A percentile compares a stretch with the other conserved stretches of the same genome.
Conservation (phyloP, 306 rosid species). For the Acacia confusa region DNA sequence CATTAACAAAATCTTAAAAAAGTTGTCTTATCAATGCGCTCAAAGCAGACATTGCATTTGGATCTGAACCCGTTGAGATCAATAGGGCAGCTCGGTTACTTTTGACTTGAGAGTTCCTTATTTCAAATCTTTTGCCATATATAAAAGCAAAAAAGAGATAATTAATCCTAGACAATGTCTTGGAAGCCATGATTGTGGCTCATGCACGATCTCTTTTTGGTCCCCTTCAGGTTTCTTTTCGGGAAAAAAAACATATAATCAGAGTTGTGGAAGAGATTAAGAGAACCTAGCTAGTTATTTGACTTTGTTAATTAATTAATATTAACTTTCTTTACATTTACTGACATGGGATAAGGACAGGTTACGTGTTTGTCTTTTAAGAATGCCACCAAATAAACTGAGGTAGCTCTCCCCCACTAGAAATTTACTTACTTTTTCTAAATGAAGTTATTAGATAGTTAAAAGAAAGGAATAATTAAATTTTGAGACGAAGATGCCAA, state of each 20-base stretch:
- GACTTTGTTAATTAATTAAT: background rate
- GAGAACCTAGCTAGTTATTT: background rate
- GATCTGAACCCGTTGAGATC: constrained; percentile 39
- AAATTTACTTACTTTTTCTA: background rate
- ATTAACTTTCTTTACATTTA: constrained; percentile 24
- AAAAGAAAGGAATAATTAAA: background rate
- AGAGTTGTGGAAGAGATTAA: constrained; percentile 22
- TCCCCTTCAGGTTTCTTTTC: constrained; percentile 17
- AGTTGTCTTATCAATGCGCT: constrained; percentile 48
- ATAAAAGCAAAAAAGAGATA: background rate
- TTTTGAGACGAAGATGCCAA: background rate
- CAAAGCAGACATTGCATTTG: constrained; percentile 52
- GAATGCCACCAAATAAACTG: background rate
- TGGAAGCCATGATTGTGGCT: constrained; percentile 31
- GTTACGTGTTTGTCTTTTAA: constrained; percentile 29
- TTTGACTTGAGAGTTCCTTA: constrained; percentile 35
- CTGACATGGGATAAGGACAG: constrained; percentile 33
- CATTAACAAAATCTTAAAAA: constrained; percentile 26
- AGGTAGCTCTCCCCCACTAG: background rate
- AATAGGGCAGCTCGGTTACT: constrained; percentile 33
- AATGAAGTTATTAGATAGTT: background rate
- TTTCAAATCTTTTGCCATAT: constrained; percentile 37
- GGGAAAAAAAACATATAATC: background rate
- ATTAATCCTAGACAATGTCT: constrained; percentile 7
- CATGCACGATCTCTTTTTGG: constrained; percentile 33